Evolutionary conservation across 441 rosid species (phyloP).

Genomic region (Euphorbia celastroides): DNA sequence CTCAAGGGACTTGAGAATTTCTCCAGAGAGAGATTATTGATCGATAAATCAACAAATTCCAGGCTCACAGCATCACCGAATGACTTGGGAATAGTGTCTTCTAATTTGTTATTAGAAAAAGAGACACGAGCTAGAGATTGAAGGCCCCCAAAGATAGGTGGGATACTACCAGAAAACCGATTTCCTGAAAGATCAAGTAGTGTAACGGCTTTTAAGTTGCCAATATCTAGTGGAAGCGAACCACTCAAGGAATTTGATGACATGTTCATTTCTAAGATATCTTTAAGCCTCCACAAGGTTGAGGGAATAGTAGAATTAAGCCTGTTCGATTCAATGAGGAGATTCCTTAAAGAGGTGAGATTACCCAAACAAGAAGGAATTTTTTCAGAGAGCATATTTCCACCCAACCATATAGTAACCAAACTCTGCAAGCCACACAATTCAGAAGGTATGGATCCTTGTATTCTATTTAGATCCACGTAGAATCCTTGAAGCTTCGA

Average conservation of each 20-base stretch:
- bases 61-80: slow-evolving; percentile 13
- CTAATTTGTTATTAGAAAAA: slow-evolving; percentile 7
- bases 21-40: slow-evolving; percentile 22
- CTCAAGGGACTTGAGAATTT: slow-evolving; percentile 25
- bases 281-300: slow-evolving; percentile 15
- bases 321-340: background rate
- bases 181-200: slow-evolving; percentile 19
- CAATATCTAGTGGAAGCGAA: slow-evolving; percentile 13
- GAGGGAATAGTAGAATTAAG: slow-evolving; percentile 17
- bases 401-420: background rate
- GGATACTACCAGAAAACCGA: slow-evolving; percentile 20
- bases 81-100: slow-evolving; percentile 23
- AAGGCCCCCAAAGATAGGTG: slow-evolving; percentile 5
- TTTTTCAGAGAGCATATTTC: slow-evolving; percentile 2
- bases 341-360: background rate
- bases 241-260: slow-evolving; percentile 14
- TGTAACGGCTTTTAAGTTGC: slow-evolving; percentile 17
- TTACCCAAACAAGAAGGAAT: slow-evolving; percentile 17
- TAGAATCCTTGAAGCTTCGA: slow-evolving; percentile 8
- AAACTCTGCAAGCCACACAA: slow-evolving; percentile 6
- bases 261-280: background rate
- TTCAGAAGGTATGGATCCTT: slow-evolving; percentile 7
- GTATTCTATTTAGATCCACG: background rate
- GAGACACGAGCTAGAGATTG: slow-evolving; percentile 1
- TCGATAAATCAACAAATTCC: slow-evolving; percentile 21